Evolutionary conservation across 2,329 filamentous ascomycete species (phyloP), one percentile per base, ranked within the genome.

Genomic region (Ophiostoma piceae): DNA sequence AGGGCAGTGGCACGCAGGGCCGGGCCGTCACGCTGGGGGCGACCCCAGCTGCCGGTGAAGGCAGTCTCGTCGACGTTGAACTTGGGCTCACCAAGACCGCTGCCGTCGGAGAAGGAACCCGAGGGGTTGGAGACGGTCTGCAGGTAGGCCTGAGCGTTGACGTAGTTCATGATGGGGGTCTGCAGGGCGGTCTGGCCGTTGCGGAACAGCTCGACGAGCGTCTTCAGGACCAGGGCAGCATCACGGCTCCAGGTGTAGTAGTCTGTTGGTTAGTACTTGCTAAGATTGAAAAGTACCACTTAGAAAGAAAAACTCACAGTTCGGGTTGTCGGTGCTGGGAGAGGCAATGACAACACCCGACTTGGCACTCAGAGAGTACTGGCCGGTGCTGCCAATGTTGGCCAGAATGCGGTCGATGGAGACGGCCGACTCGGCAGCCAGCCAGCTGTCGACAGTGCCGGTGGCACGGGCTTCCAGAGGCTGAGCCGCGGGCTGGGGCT

Each of bases 161-260:
- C 86, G 74, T 90, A 94, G 74, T 90, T 83, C 73, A 91, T 82
- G 66, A 94, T 89, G 47, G 83, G 78, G 8, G 77, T 79, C 74
- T 90, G 87, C 26, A 92, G 80, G 51, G 43, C 32, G 6, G 68
- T 14, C 39, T 73, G 35, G 19, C 79, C 78, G 71, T 86, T 80
- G 65, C 80, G 76, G 76, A 92, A 90, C 26, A 85, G 82, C 74
- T 94, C 91, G 9, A 90, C 81, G 19, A 94, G 79, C 32, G 82
- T 81, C 79, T 92, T 92, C 80, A 90, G 86, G 2, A 87, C 87
- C 39, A 94, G 82, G 32, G 88, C 89, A 19, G 89, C 85, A 77
- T 94, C 91, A 75, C 91, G 82, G 1, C 88, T 92, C 91, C 91
- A 94, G 0, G 90, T 92, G 76, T 88, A 94, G 76, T 85, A 93